A percentile compares a stretch with the other conserved stretches of the same genome.
These are phyloP conservation scores for Blastobotrys capitulatus DNA, from an alignment of 1,139 yeast species.

Conservation along the genomic window DNA sequence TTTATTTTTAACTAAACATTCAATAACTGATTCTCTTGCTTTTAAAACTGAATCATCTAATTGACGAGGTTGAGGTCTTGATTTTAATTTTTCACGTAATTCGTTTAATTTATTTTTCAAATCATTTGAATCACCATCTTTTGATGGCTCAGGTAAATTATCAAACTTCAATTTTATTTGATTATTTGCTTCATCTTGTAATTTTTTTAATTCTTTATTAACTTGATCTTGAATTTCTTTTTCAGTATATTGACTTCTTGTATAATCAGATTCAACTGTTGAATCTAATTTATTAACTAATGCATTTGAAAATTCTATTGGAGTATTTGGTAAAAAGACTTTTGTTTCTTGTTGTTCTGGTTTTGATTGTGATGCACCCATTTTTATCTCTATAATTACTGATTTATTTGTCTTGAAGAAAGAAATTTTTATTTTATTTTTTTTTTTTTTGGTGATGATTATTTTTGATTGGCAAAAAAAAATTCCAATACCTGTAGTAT, in stretches of 20 bases:
- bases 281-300: constrained; percentile 67
- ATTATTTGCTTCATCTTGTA: constrained; percentile 55
- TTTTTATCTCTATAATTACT: not conserved
- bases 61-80: constrained; percentile 35
- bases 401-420: not conserved
- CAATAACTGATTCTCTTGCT: constrained; percentile 54
- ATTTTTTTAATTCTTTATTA: constrained; percentile 53
- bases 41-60: constrained; percentile 35
- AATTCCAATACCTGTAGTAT: too few species aligned
- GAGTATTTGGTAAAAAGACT: constrained; percentile 51
- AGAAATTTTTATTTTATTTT: not conserved
- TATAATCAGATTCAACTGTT: constrained; percentile 70
- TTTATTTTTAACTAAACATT: constrained; percentile 64
- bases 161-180: constrained; percentile 44
- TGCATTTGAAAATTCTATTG: constrained; percentile 67
- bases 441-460: not conserved
- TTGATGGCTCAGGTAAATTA: constrained; percentile 24
- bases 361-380: constrained; percentile 18
- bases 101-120: constrained; percentile 40
- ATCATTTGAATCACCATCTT: constrained; percentile 27
- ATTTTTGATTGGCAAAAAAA: not conserved
- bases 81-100: constrained; percentile 37
- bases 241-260: constrained; percentile 75
- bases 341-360: constrained; percentile 10
- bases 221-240: constrained; percentile 75